Base-by-base conservation (phyloP, 208 protist species). In the Crithidia thermophila region DNA sequence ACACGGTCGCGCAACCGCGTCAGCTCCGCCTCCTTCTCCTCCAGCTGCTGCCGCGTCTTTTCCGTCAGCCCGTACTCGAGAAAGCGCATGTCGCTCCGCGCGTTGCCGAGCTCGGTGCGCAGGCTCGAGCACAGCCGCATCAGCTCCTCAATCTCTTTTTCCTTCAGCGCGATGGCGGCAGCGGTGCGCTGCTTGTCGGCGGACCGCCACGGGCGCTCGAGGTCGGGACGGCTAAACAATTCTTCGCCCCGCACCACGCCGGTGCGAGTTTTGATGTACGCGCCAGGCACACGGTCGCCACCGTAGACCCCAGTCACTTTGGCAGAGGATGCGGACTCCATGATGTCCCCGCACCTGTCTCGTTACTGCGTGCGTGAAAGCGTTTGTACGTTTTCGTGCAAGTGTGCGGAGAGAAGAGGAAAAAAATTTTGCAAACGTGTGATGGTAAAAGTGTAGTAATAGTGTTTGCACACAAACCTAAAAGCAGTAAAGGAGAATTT, bases 81-180 rank as follows among this genome's bases (percentile, higher is more conserved):
- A 53, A 80, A 87, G 45, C 82, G 81, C n/a, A 76, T 59, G 55
- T 94, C 88, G 55, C 83, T 85, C 43, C 82, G 79, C 0, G 77
- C 84, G 69, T 93, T 96, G 42, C 87, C 84, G 0, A 96, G 77
- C 51, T 96, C 78, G 5, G 85, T 93, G 23, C 88, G 77, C 36
- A 96, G 73, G 39, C 66, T 76, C 0, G 88, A 93, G 67, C 85
- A 94, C 66, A 87, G 77, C 13, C 85, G 85, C 76, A 91, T 74
- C n/a, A 94, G 75, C 59, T 85, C 78, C 71, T 96, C 91, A 65
- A 96, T 94, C 59, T 96, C 91, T 53, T 93, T 84, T 46, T 96
- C 88, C 75, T 93, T 96, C 47, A 92, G 58, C 8, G 87, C 85
- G 14, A 94, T 69, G 10, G 53, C 50, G 3, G 60, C 74, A 4